Conservation (phyloP, 805 yeast species). For the Dipodascus albidus region DNA sequence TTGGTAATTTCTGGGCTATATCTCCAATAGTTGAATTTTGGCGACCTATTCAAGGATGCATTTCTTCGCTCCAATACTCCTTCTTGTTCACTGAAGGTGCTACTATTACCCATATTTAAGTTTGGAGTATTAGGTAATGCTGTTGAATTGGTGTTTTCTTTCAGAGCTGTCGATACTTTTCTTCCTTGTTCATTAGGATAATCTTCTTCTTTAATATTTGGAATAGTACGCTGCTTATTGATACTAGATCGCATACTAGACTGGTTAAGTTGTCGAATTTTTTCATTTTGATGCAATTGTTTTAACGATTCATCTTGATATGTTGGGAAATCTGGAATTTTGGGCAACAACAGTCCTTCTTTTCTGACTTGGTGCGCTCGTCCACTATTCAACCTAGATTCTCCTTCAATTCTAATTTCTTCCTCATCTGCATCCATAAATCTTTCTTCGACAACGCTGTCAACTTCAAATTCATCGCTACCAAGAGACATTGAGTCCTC, state of each 20-base stretch:
- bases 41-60: not conserved
- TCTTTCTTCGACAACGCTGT: constrained; percentile 24
- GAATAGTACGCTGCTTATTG: too few species aligned
- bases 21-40: not conserved
- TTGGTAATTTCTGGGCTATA: not conserved
- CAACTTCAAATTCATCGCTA: constrained; percentile 26
- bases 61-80: not conserved
- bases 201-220: too few species aligned
- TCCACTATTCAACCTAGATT: not conserved
- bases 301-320: constrained; percentile 4
- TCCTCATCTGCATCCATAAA: constrained; percentile 29
- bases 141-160: too few species aligned
- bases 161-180: too few species aligned
- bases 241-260: not conserved
- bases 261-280: constrained; percentile 7
- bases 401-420: constrained; percentile 14
- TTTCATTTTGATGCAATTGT: constrained; percentile 1
- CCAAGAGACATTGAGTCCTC: constrained; percentile 9
- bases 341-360: constrained; percentile 11
- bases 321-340: constrained; percentile 3
- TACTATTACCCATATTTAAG: not conserved
- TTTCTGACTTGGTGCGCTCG: constrained; percentile 9
- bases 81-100: not conserved
- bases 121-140: not conserved
- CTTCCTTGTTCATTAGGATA: too few species aligned